A percentile compares a stretch with the other conserved stretches of the same genome.
phyloP scores from a whole-genome alignment of 495 filamentous ascomycete genomes.

The Penicillium longicatenatum region DNA sequence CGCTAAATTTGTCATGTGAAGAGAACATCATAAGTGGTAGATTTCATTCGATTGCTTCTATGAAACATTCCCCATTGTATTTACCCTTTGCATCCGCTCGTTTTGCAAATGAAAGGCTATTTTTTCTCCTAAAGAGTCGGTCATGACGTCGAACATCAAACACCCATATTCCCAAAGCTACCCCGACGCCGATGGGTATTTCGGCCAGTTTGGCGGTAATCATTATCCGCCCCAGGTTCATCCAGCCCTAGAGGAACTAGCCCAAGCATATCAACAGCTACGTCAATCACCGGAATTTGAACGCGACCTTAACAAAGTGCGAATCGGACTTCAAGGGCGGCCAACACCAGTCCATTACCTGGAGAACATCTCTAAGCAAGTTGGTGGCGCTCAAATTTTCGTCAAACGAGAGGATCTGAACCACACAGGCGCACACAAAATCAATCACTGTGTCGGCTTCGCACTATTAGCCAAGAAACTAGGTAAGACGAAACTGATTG shows the following conservation, averaged over 20 bases:
- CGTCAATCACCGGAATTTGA: slow-evolving; percentile 12
- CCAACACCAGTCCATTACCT: slow-evolving; percentile 20
- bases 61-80: no score
- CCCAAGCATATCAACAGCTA: slow-evolving; percentile 8
- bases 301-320: slow-evolving; percentile 12
- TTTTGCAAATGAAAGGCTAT: no score
- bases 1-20: no score
- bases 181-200: slow-evolving; percentile 22
- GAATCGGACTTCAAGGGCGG: slow-evolving; percentile 21
- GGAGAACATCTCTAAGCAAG: slow-evolving; percentile 11
- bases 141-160: background rate
- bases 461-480: slow-evolving; percentile 77
- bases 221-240: slow-evolving; percentile 20
- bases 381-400: slow-evolving; percentile 83
- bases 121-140: background rate
- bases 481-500: slow-evolving; percentile 92
- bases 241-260: slow-evolving; percentile 19
- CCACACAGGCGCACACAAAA: slow-evolving; percentile 86
- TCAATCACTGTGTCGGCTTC: slow-evolving; percentile 94
- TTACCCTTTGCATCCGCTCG: no score
- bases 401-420: slow-evolving; percentile 94
- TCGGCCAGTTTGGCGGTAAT: slow-evolving; percentile 24
- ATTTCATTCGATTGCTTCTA: no score
- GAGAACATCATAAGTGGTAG: no score
- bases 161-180: slow-evolving; percentile 4